These are phyloP conservation scores for Moesziomyces globuligerus DNA, from an alignment of 1,284 basidiomycete species.

Conservation along the genomic window DNA sequence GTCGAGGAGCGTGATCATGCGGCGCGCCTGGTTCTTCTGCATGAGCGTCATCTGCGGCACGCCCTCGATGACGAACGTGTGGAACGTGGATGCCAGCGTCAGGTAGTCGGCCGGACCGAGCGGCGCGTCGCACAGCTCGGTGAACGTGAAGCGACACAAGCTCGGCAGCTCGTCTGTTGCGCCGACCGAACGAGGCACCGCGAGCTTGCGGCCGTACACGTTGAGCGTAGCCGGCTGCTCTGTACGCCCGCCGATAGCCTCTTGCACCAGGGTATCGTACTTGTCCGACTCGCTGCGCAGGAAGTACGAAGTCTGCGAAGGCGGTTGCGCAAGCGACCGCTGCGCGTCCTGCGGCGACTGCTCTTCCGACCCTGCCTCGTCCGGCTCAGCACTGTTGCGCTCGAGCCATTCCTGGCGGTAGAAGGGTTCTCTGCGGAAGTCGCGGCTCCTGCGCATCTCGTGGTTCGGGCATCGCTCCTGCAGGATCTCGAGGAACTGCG, in stretches of 20 bases:
- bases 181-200: conserved; percentile 70
- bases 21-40: conserved; percentile 77
- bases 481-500: conserved; percentile 74
- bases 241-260: conserved; percentile 18
- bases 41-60: conserved; percentile 74
- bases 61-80: conserved; percentile 74
- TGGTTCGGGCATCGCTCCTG: conserved; percentile 75
- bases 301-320: conserved; percentile 39
- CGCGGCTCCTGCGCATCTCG: conserved; percentile 70
- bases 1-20: conserved; percentile 79
- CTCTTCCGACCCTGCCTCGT: not conserved
- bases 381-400: conserved; percentile 8
- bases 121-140: conserved; percentile 75
- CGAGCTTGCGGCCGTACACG: conserved; percentile 72
- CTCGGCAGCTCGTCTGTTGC: conserved; percentile 52
- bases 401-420: conserved; percentile 43
- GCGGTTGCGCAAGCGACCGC: not conserved
- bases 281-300: conserved; percentile 42
- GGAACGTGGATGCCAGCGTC: conserved; percentile 74
- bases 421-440: conserved; percentile 68
- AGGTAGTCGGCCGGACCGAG: conserved; percentile 79
- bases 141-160: conserved; percentile 73
- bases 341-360: too few relatives aligned
- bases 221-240: conserved; percentile 54
- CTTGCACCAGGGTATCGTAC: conserved; percentile 20